phyloP scores from a whole-genome alignment of 2,329 filamentous ascomycete genomes.

The Colletotrichum filicis region DNA sequence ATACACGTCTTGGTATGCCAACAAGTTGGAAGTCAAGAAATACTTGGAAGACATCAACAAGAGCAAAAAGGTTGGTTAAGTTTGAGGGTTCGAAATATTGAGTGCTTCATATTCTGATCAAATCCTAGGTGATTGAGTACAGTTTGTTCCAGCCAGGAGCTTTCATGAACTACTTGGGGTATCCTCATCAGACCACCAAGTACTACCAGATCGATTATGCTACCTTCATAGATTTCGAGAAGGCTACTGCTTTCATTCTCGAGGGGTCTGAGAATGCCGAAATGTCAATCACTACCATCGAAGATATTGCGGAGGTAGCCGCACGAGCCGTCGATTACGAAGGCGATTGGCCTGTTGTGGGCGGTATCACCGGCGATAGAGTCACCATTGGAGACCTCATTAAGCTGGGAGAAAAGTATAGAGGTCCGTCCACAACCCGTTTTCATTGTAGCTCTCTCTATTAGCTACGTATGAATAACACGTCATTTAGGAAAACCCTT shows the following conservation, averaged over 20 bases:
- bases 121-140: slow-evolving; percentile 56
- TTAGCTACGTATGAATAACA: background rate
- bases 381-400: slow-evolving; percentile 44
- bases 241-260: slow-evolving; percentile 44
- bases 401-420: slow-evolving; percentile 45
- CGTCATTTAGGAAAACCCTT: slow-evolving; percentile 39
- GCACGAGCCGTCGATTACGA: slow-evolving; percentile 49
- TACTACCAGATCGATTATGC: slow-evolving; percentile 42
- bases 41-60: slow-evolving; percentile 56
- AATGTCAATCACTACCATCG: slow-evolving; percentile 46
- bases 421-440: slow-evolving; percentile 40
- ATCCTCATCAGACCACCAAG: slow-evolving; percentile 52
- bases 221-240: slow-evolving; percentile 43
- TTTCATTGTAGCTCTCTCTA: too few species aligned
- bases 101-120: background rate
- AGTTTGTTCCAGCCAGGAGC: slow-evolving; percentile 60
- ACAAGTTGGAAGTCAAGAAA: slow-evolving; percentile 51
- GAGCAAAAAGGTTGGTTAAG: slow-evolving; percentile 44
- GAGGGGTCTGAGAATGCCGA: slow-evolving; percentile 42
- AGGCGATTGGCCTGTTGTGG: slow-evolving; percentile 52
- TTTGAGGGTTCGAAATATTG: background rate
- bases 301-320: slow-evolving; percentile 49
- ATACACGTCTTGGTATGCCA: slow-evolving; percentile 45
- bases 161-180: slow-evolving; percentile 60
- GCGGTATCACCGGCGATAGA: slow-evolving; percentile 49